A percentile compares a stretch with the other conserved stretches of the same genome.
Conservation (phyloP, 2,329 filamentous ascomycete species). For the Colletotrichum musicola region DNA sequence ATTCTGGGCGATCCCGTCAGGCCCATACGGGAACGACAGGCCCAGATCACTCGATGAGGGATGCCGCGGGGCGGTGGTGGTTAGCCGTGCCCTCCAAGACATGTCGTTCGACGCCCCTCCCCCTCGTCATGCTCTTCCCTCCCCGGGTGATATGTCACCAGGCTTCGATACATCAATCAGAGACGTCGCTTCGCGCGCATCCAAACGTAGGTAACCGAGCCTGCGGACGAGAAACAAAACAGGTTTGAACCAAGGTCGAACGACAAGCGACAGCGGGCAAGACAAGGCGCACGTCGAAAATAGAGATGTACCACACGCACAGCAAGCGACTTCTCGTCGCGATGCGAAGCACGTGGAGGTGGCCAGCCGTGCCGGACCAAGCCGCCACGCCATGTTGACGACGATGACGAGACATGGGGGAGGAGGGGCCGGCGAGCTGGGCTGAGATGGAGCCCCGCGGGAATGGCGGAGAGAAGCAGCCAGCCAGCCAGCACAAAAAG, state of each 20-base stretch:
- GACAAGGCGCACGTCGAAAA: background rate
- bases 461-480: background rate
- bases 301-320: too few species aligned
- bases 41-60: background rate
- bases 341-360: constrained; percentile 7
- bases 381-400: background rate
- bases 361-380: background rate
- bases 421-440: too few species aligned
- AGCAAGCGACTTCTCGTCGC: too few species aligned
- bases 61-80: background rate
- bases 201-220: background rate
- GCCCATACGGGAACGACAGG: background rate
- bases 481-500: constrained; percentile 1
- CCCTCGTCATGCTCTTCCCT: background rate
- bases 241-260: background rate
- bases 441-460: too few species aligned
- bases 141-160: constrained; percentile 10
- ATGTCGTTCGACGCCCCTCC: too few species aligned
- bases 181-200: too few species aligned
- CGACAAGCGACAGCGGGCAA: background rate
- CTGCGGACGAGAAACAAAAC: background rate
- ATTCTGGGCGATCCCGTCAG: too few species aligned
- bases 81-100: too few species aligned
- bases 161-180: background rate
- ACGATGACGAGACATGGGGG: constrained; percentile 1